Evolutionary conservation across 805 yeast genomes (phyloP).

Genomic region (Nematodospora valgi): DNA sequence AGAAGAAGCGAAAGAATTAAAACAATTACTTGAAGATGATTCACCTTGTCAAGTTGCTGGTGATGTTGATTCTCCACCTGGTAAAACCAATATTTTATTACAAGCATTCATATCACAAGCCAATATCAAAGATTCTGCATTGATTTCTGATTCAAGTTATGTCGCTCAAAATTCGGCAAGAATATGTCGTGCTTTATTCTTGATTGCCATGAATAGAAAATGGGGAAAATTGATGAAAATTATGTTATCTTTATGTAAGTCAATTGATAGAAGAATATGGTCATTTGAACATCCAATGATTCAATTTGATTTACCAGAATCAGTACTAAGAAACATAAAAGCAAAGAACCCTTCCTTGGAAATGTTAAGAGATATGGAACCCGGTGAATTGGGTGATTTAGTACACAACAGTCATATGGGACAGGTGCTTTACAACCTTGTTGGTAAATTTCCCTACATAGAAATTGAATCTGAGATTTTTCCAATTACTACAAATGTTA

Average conservation of each 20-base stretch:
- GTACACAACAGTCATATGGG: conserved; percentile 85
- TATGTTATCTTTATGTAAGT: conserved; percentile 77
- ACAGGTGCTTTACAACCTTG: conserved; percentile 48
- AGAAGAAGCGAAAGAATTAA: conserved; percentile 79
- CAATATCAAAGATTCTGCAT: conserved; percentile 69
- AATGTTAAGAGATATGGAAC: conserved; percentile 64
- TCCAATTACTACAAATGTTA: conserved; percentile 84
- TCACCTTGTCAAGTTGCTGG: conserved; percentile 83
- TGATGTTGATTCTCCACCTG: conserved; percentile 68
- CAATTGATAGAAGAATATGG: conserved; percentile 85
- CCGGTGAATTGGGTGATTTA: conserved; percentile 81
- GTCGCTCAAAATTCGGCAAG: conserved; percentile 95
- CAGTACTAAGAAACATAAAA: conserved; percentile 58
- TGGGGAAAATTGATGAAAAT: conserved; percentile 85
- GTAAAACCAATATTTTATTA: conserved; percentile 80
- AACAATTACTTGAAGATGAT: conserved; percentile 52
- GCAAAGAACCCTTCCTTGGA: conserved; percentile 68
- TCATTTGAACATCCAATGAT: conserved; percentile 83
- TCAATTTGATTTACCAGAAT: conserved; percentile 79
- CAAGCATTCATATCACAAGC: conserved; percentile 87
- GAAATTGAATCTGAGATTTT: conserved; percentile 76
- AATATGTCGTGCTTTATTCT: conserved; percentile 85
- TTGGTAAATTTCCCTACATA: conserved; percentile 73
- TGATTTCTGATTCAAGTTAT: conserved; percentile 82
- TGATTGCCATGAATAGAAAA: conserved; percentile 80